Conservation (phyloP, 1,284 basidiomycete genomes). For the Apiotrichum sp. region DNA sequence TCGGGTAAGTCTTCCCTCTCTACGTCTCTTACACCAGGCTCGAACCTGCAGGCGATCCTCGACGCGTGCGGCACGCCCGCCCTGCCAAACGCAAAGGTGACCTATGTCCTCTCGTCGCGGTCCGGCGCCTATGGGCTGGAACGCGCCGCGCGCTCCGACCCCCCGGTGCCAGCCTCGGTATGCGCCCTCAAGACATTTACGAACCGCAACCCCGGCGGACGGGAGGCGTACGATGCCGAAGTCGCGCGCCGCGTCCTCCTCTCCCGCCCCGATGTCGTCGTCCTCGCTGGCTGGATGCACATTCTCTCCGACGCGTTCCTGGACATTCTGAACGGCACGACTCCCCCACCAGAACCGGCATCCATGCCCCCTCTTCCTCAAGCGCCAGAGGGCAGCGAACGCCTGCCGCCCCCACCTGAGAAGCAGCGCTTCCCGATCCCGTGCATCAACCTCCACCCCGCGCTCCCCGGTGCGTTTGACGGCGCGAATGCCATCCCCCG, state of each 20-base stretch:
- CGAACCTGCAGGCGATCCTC: conserved; percentile 92
- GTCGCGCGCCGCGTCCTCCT: conserved; percentile 66
- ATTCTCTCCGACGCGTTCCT: conserved; percentile 59
- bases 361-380: conserved; percentile 25
- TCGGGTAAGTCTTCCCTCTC: conserved; percentile 57
- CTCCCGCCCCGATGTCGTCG: conserved; percentile 70
- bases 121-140: conserved; percentile 85
- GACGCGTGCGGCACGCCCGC: conserved; percentile 61
- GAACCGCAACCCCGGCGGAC: conserved; percentile 63
- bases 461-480: conserved; percentile 89
- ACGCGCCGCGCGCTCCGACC: conserved; percentile 63
- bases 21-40: conserved; percentile 54
- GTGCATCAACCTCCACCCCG: conserved; percentile 95
- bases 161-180: conserved; percentile 75
- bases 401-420: conserved; percentile 18
- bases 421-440: conserved; percentile 56
- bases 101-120: conserved; percentile 83
- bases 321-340: conserved; percentile 44
- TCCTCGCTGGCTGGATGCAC: conserved; percentile 98
- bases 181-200: conserved; percentile 81
- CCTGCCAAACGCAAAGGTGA: conserved; percentile 65
- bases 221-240: conserved; percentile 79
- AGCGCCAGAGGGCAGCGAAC: conserved; percentile 5
- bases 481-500: conserved; percentile 84
- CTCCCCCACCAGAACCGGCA: conserved; percentile 17